These are phyloP conservation scores for Myxozyma udenii DNA, from an alignment of 805 yeast species.

Conservation along the genomic window DNA sequence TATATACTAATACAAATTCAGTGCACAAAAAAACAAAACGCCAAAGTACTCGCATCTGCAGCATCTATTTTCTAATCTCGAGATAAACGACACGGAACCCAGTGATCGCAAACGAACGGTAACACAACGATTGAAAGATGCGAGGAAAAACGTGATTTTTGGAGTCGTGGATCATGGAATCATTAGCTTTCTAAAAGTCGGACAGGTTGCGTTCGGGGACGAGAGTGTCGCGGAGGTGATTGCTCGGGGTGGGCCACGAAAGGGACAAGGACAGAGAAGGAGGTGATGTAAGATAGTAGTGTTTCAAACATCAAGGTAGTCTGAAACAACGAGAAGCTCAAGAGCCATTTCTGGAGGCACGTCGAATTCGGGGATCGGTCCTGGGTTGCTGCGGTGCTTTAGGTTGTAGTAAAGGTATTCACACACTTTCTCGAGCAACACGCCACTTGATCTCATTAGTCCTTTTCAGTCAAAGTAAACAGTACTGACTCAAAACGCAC, in stretches of 20 bases:
- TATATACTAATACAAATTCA: background rate
- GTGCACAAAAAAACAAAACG: constrained; percentile 36
- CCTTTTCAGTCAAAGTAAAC: background rate
- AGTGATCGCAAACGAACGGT: constrained; percentile 5
- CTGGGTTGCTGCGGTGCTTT: constrained; percentile 49
- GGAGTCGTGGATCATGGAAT: constrained; percentile 77
- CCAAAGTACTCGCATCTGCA: constrained; percentile 40
- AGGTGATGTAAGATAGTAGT: background rate
- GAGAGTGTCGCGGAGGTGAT: constrained; percentile 16
- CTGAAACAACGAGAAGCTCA: constrained; percentile 89
- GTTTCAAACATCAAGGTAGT: constrained; percentile 55
- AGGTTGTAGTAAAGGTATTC: constrained; percentile 78
- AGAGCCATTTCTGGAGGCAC: constrained; percentile 92
- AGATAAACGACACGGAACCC: background rate
- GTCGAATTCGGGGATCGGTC: constrained; percentile 75
- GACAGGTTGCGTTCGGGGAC: constrained; percentile 36
- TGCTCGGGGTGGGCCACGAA: constrained; percentile 1
- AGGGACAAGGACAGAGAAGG: background rate
- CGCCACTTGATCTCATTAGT: constrained; percentile 48
- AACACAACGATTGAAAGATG: constrained; percentile 47
- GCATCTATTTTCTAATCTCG: constrained; percentile 34
- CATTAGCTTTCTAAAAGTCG: constrained; percentile 54
- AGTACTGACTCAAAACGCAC: constrained; percentile 3
- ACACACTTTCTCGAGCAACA: constrained; percentile 70
- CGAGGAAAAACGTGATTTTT: constrained; percentile 53